Conservation (phyloP, 306 rosid species). For the Trifolium pratense region DNA sequence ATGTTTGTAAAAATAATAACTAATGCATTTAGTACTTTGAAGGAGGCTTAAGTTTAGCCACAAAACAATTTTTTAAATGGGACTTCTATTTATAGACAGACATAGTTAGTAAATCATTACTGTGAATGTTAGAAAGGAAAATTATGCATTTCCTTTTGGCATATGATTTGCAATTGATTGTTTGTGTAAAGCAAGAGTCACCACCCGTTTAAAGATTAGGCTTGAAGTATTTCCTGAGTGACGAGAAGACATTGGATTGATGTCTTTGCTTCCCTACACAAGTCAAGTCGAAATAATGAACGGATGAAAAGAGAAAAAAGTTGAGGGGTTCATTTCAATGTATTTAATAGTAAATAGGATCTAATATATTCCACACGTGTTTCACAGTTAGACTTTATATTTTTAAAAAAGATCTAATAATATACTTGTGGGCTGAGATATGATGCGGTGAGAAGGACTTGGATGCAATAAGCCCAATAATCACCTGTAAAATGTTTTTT, state of each 20-base stretch:
- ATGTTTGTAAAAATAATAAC: background rate
- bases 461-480: conserved; percentile 14
- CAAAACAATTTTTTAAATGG: background rate
- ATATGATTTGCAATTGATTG: conserved; percentile 15
- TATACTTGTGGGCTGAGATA: conserved; percentile 14
- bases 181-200: conserved; percentile 2
- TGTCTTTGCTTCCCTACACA: conserved; percentile 7
- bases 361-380: conserved; percentile 7
- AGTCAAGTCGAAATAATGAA: conserved; percentile 22
- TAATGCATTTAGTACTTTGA: background rate
- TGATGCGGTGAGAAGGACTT: conserved; percentile 32
- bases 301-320: background rate
- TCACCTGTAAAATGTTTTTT: conserved; percentile 5
- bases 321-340: conserved; percentile 1
- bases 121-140: conserved; percentile 12
- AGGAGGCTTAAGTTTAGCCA: background rate
- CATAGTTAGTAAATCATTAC: background rate
- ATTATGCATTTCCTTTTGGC: conserved; percentile 7
- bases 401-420: background rate
- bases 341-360: conserved; percentile 11
- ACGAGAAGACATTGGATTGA: background rate
- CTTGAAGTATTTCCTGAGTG: conserved; percentile 20
- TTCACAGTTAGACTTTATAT: conserved; percentile 8
- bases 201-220: background rate
- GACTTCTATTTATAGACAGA: background rate